phyloP scores from a whole-genome alignment of 768 basidiomycete species.

The Tricholoma matsutake region DNA sequence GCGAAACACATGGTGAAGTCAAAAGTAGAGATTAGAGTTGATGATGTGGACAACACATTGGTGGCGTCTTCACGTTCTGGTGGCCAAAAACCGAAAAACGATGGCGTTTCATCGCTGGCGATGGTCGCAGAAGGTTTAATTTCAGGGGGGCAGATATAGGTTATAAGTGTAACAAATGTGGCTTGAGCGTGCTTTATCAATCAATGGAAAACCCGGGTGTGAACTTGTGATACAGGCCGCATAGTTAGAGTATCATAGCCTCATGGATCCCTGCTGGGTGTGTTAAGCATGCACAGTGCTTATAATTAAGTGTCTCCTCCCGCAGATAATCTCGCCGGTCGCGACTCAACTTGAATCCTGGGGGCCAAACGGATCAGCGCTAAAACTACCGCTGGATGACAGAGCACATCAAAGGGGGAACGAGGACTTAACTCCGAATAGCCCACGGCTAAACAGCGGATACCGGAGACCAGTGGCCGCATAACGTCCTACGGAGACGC shows the following conservation, averaged over 20 bases:
- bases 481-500: not conserved
- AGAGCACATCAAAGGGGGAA: not conserved
- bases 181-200: not conserved
- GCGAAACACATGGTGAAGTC: slow-evolving; percentile 8
- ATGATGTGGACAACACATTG: slow-evolving; percentile 3
- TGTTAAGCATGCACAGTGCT: not conserved
- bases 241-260: slow-evolving; percentile 6
- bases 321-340: not conserved
- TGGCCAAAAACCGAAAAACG: slow-evolving; percentile 7
- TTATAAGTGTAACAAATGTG: not conserved
- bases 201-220: not conserved
- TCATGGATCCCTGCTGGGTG: slow-evolving; percentile 8
- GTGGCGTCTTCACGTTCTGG: slow-evolving; percentile 11
- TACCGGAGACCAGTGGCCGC: not conserved
- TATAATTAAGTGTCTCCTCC: not conserved
- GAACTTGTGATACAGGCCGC: not conserved
- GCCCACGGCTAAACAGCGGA: not conserved
- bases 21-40: slow-evolving; percentile 9
- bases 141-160: not conserved
- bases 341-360: not conserved
- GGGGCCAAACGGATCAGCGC: not conserved
- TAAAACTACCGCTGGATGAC: not conserved
- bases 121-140: slow-evolving; percentile 2
- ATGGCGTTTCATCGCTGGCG: slow-evolving; percentile 4
- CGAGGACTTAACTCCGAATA: not conserved